Percentiles rank a stretch among this genome's conserved stretches.
phyloP scores from a whole-genome alignment of 1,139 yeast species.

The Eremothecium sinecaudum region DNA sequence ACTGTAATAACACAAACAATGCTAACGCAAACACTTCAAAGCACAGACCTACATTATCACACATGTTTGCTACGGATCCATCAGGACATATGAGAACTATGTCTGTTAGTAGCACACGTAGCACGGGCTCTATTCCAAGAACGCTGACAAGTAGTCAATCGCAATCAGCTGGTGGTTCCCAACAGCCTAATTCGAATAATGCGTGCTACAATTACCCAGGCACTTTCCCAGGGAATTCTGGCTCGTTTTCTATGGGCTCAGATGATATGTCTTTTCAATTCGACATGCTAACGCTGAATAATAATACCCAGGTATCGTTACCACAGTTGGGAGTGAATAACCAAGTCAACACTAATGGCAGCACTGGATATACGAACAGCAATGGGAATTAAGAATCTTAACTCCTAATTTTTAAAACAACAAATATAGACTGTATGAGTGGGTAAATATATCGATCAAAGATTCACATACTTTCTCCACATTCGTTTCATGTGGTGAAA shows the following conservation, averaged over 20 bases:
- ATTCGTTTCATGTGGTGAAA: no score
- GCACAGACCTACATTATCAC: constrained; percentile 24
- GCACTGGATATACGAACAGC: constrained; percentile 1
- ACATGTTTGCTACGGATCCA: constrained; percentile 19
- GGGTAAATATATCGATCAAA: no score
- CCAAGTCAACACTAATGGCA: constrained; percentile 1
- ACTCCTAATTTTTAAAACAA: not conserved
- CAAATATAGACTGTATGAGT: no score
- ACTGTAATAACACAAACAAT: constrained; percentile 3
- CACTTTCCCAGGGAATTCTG: constrained; percentile 18
- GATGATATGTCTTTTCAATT: constrained; percentile 26
- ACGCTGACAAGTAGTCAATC: constrained; percentile 10
- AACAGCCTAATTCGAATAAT: constrained; percentile 6
- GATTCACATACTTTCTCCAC: no score
- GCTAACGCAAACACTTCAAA: constrained; percentile 23
- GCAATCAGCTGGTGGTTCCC: constrained; percentile 7
- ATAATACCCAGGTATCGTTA: constrained; percentile 26
- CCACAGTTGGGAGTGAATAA: constrained; percentile 23
- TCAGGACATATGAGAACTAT: constrained; percentile 26
- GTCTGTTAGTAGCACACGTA: constrained; percentile 27
- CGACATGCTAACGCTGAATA: constrained; percentile 24
- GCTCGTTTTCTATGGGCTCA: constrained; percentile 10
- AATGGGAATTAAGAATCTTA: constrained; percentile 2
- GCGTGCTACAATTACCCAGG: constrained; percentile 26
- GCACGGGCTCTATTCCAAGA: constrained; percentile 26